A percentile compares a stretch with the other conserved stretches of the same genome.
Conservation (phyloP, 2,329 filamentous ascomycete species). For the Elsinoe batatas region DNA sequence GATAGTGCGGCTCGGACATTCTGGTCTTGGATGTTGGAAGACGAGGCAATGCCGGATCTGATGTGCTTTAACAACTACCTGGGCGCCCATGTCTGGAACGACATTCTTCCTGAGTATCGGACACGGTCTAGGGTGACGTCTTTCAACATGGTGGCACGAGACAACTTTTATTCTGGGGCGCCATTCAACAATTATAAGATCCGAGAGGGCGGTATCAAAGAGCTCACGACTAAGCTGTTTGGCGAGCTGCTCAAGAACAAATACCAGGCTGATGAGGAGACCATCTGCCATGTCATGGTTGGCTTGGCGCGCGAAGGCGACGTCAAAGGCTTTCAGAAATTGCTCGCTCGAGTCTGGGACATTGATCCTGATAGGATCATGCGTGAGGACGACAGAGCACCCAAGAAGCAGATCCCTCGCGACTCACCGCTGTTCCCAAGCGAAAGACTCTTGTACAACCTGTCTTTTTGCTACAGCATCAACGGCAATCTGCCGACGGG, state of each 20-base stretch:
- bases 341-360: constrained; percentile 46
- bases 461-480: constrained; percentile 60
- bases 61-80: constrained; percentile 48
- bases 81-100: constrained; percentile 38
- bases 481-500: constrained; percentile 54
- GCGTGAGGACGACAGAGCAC: constrained; percentile 22
- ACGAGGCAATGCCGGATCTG: constrained; percentile 35
- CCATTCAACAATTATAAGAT: constrained; percentile 21
- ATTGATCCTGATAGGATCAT: constrained; percentile 39
- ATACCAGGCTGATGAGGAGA: constrained; percentile 40
- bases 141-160: constrained; percentile 20
- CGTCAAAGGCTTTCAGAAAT: constrained; percentile 34
- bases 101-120: constrained; percentile 28
- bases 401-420: constrained; percentile 29
- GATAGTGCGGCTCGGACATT: constrained; percentile 33
- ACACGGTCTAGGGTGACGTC: constrained; percentile 32
- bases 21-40: constrained; percentile 37
- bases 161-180: constrained; percentile 7
- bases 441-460: constrained; percentile 47
- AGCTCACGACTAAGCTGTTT: constrained; percentile 31
- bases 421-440: constrained; percentile 52
- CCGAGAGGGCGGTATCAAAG: constrained; percentile 23
- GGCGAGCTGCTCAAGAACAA: constrained; percentile 39
- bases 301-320: constrained; percentile 46
- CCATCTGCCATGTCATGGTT: constrained; percentile 44